Evolutionary conservation across 73 alveolate species (phyloP), one percentile per base, ranked within the genome.

Genomic region (Strombidium stylifer): DNA sequence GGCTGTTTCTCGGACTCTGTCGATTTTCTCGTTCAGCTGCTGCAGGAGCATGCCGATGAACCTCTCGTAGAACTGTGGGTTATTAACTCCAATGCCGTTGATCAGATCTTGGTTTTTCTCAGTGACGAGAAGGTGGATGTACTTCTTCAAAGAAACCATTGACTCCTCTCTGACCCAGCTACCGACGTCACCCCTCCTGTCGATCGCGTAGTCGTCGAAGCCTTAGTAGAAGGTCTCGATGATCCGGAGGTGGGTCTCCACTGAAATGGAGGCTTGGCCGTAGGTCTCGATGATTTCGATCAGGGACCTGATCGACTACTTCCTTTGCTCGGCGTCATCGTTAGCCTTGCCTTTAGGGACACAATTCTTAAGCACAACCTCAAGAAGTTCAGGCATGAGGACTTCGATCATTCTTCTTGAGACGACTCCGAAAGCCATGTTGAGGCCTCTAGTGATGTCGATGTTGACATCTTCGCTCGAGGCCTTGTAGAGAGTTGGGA

Each of bases 171-270:
- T 64, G 36, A 92, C 93, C 95, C 96, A 89, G 14, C 89, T 65
- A 11, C 98, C 98, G 0, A 89, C 97, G 70, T 92, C 98, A 15
- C 98, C 98, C 39, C 95, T 68, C 76, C 82, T 85, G 47, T 92
- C 97, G 23, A 84, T 72, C 15, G 84, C 69, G 55, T 92, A 92
- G 67, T 92, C 95, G 36, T 89, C 80, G 57, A 84, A 65, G 69
- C 90, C 51, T 20, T 48, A 61, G 51, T 50, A 69, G 39, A 92
- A 44, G 14, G 81, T 59, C 6, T 74, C 88, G 26, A 84, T 39
- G 14, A 76, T 53, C 16, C 50, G 55, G 34, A 58, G 36, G 40
- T 83, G 66, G 4, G 72, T 31, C 23, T 67, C 87, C 19, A 50
- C 14, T 0, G 55, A 65, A 20, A 82, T 47, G 42, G 64, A 53